Conservation (phyloP, 2,329 filamentous ascomycete genomes). For the Lomentospora prolificans region DNA sequence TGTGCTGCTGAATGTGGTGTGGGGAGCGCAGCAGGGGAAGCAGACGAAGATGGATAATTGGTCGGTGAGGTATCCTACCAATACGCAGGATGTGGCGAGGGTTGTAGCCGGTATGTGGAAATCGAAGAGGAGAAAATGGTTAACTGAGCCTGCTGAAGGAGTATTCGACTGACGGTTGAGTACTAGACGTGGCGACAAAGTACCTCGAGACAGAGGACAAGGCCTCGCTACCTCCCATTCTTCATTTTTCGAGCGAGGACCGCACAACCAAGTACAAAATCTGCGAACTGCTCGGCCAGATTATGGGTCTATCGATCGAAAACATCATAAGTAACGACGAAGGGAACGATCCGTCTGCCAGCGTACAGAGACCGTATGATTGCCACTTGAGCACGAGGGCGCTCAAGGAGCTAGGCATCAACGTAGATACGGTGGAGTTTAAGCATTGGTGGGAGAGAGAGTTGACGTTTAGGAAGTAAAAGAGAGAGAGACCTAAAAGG, state of each 20-base stretch:
- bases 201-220: conserved; percentile 46
- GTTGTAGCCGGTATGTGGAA: conserved; percentile 60
- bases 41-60: conserved; percentile 77
- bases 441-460: conserved; percentile 68
- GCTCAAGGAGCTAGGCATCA: conserved; percentile 63
- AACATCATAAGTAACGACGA: conserved; percentile 60
- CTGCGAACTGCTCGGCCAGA: conserved; percentile 65
- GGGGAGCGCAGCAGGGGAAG: conserved; percentile 56
- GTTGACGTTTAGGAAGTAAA: conserved; percentile 45
- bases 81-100: conserved; percentile 76
- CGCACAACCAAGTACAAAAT: conserved; percentile 86
- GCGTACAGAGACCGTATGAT: conserved; percentile 74
- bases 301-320: conserved; percentile 63
- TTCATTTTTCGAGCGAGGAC: conserved; percentile 85
- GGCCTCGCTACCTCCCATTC: conserved; percentile 51
- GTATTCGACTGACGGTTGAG: too few relatives aligned
- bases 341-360: conserved; percentile 61
- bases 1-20: conserved; percentile 64
- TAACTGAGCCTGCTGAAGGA: too few relatives aligned
- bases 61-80: conserved; percentile 75
- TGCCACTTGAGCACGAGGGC: conserved; percentile 73
- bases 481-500: neutral
- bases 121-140: too few relatives aligned
- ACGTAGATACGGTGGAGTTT: conserved; percentile 67
- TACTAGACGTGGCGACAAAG: conserved; percentile 61